Conservation (phyloP, 1,284 basidiomycete species). For the Boletellus sp. region DNA sequence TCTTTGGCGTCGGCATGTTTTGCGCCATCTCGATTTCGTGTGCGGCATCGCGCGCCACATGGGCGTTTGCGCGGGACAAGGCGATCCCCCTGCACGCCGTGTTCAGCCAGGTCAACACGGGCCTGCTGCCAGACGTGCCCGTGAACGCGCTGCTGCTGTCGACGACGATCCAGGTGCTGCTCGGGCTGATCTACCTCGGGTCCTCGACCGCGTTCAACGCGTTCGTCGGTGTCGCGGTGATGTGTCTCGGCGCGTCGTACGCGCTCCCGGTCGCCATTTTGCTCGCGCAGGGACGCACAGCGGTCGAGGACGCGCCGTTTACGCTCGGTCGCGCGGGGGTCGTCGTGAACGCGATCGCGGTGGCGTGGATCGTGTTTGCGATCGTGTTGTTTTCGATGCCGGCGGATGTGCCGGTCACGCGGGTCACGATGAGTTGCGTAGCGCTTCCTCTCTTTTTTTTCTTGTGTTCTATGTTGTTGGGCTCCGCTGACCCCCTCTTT, state of each 20-base stretch:
- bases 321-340: constrained; percentile 40
- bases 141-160: constrained; percentile 59
- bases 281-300: constrained; percentile 37
- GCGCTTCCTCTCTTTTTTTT: neutral
- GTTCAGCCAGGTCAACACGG: constrained; percentile 44
- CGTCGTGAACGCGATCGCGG: constrained; percentile 40
- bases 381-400: constrained; percentile 61
- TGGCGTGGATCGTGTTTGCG: constrained; percentile 50
- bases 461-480: too few species aligned
- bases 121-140: constrained; percentile 43
- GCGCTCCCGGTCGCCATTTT: constrained; percentile 50
- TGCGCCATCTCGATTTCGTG: constrained; percentile 61
- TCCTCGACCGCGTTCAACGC: constrained; percentile 56
- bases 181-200: constrained; percentile 53
- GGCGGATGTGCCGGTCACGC: constrained; percentile 46
- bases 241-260: constrained; percentile 53
- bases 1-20: constrained; percentile 54
- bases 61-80: constrained; percentile 68
- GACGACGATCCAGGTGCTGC: constrained; percentile 50
- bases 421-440: constrained; percentile 42
- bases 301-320: constrained; percentile 43
- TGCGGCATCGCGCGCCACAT: constrained; percentile 64
- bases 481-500: too few species aligned
- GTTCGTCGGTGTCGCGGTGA: constrained; percentile 53
- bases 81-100: constrained; percentile 57